Conservation (phyloP, 2,329 filamentous ascomycete genomes). For the Fusarium temperatum region DNA sequence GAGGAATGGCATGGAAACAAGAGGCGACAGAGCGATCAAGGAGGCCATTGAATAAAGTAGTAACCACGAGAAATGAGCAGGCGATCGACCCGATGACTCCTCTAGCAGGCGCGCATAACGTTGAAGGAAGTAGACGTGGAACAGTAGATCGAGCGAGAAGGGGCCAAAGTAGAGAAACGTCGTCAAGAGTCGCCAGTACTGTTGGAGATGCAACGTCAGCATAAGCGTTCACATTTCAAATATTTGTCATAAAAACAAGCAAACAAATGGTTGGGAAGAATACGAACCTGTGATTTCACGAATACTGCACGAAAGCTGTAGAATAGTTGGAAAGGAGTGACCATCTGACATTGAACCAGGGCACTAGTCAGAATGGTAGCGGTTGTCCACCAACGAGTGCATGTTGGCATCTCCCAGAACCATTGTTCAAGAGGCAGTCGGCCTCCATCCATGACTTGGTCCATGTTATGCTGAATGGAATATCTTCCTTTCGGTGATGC, state of each 20-base stretch:
- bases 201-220: constrained; percentile 28
- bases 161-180: constrained; percentile 98
- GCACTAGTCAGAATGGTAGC: constrained; percentile 88
- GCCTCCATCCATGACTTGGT: constrained; percentile 68
- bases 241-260: not conserved
- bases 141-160: constrained; percentile 90
- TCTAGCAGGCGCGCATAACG: constrained; percentile 95
- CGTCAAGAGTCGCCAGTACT: constrained; percentile 97
- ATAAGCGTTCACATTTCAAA: not conserved
- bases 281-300: constrained; percentile 83
- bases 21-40: constrained; percentile 82
- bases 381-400: constrained; percentile 96
- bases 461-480: constrained; percentile 48
- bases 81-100: constrained; percentile 89
- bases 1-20: constrained; percentile 91
- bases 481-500: not conserved
- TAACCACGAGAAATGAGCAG: constrained; percentile 95
- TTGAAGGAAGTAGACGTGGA: constrained; percentile 98
- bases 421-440: constrained; percentile 89
- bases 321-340: constrained; percentile 95
- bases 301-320: constrained; percentile 96
- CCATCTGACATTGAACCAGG: constrained; percentile 90
- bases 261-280: not conserved
- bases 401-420: constrained; percentile 99
- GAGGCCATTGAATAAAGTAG: constrained; percentile 84